Base-by-base conservation (phyloP, 2,329 filamentous ascomycete species). In the Fusarium goolgardi region DNA sequence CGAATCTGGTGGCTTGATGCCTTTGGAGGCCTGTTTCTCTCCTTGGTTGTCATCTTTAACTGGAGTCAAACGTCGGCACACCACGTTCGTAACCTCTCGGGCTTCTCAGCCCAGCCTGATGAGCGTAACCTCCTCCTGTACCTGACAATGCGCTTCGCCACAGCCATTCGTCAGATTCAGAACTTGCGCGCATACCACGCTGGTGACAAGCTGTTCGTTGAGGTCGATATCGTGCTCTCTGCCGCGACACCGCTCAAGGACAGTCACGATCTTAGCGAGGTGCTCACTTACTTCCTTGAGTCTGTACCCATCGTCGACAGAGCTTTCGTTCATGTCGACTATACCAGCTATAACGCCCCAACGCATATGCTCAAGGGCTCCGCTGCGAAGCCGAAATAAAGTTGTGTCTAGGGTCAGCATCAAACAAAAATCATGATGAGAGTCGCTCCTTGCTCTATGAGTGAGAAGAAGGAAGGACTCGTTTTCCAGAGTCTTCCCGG, bases 81-180 rank as follows among this genome's bases (percentile, higher is more conserved):
- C 66, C 93, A 96, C 75, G 93, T 96, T 75, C 88, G 91, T 75
- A 93, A 95, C 73, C 81, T 96, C 31, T 92, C 90, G 0, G 93
- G 93, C 20, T 91, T 91, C 71, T 91, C 91, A 1, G 92, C 92
- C 7, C 88, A 89, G 2, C 90, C 92, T 0, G 92, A 95, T 71
- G 90, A 96, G 81, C 86, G 94, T 31, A 97, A 96, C 75, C 87
- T 97, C 46, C 79, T 97, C 23, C 84, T 97, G 1, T 97, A 97
- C 79, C 86, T 97, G 71, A 96, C 94, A 2, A 97, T 97, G 91
- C 91, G 94, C 21, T 97, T 97, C 76, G 94, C 94, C 45, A 93
- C 91, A 70, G 91, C 91, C 15, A 96, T 97, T 75, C 89, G 88
- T 74, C 90, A 93, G 76, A 96, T 96, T 63, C 93, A 96, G 76